A percentile compares a stretch with the other conserved stretches of the same genome.
These are phyloP conservation scores for Omphalea diandra DNA, from an alignment of 441 rosid genomes.

Conservation along the genomic window DNA sequence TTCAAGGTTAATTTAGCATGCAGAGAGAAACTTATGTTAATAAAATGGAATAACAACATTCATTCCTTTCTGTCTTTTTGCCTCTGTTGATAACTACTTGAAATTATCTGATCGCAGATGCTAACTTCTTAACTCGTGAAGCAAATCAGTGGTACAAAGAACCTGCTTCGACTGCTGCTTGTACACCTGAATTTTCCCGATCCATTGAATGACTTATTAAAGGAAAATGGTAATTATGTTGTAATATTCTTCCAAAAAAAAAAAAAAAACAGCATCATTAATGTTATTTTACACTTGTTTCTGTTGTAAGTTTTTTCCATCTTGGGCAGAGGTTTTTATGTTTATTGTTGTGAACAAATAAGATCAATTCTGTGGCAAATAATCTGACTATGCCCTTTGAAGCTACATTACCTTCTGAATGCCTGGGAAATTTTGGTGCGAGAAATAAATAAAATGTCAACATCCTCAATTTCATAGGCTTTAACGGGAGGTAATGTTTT, in stretches of 20 bases:
- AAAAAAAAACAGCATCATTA: no score
- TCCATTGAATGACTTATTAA: constrained; percentile 26
- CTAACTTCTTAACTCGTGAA: constrained; percentile 74
- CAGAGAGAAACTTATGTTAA: not conserved
- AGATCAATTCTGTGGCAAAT: not conserved
- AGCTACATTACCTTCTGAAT: not conserved
- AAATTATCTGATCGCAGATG: constrained; percentile 55
- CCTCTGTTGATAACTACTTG: not conserved
- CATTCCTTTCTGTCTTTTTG: no score
- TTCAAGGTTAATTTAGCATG: not conserved
- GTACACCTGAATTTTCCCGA: constrained; percentile 35
- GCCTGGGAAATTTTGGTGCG: not conserved
- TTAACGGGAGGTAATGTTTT: no score
- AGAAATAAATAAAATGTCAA: no score
- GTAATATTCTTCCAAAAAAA: not conserved
- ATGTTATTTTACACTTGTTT: not conserved
- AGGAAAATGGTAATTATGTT: not conserved
- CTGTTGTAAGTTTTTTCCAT: not conserved
- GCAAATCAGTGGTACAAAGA: constrained; percentile 77
- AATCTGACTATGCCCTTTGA: not conserved
- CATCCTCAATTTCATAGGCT: no score
- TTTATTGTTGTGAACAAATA: not conserved
- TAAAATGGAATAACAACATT: not conserved
- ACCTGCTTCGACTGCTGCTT: constrained; percentile 51
- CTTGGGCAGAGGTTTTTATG: not conserved